These are phyloP conservation scores for Parachaetomium inaequale DNA, from an alignment of 495 filamentous ascomycete genomes.

Conservation along the genomic window DNA sequence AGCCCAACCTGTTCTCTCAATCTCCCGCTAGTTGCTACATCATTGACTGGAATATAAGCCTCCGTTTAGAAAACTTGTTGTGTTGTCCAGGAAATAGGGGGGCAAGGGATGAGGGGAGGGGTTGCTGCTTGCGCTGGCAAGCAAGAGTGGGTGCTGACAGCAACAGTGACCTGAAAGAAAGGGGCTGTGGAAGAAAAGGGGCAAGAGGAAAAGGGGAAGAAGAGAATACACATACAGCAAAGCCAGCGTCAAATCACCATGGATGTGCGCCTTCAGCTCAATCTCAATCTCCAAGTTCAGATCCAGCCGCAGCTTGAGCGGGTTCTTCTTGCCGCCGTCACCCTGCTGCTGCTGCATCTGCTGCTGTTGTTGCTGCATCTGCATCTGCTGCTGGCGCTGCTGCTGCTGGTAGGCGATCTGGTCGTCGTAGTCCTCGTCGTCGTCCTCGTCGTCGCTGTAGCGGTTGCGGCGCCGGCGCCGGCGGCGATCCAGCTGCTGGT, in stretches of 20 bases:
- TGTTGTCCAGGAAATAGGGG: neutral
- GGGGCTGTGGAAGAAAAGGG: neutral
- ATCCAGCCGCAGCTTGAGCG: constrained; percentile 73
- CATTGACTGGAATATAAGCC: constrained; percentile 15
- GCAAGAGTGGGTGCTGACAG: neutral
- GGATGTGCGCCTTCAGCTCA: constrained; percentile 86
- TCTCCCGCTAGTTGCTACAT: neutral
- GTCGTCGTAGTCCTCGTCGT: constrained; percentile 16
- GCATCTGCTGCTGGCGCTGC: constrained; percentile 28
- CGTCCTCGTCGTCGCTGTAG: constrained; percentile 12
- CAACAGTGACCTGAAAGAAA: neutral
- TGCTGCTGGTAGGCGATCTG: constrained; percentile 24
- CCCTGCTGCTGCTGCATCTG: constrained; percentile 29
- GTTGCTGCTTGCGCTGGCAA: neutral
- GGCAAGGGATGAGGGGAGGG: neutral
- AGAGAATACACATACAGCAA: constrained; percentile 61
- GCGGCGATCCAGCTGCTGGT: constrained; percentile 22
- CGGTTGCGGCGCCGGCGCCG: constrained; percentile 17
- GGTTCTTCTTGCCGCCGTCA: constrained; percentile 57
- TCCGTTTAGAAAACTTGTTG: constrained; percentile 5
- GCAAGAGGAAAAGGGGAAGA: neutral
- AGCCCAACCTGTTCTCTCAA: neutral
- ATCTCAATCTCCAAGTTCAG: constrained; percentile 87
- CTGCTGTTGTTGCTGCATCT: constrained; percentile 27
- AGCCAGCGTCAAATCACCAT: constrained; percentile 81